Evolutionary conservation across 345 rosid species (phyloP), one percentile per base, ranked within the genome.

Genomic region (Ceriops zippeliana): DNA sequence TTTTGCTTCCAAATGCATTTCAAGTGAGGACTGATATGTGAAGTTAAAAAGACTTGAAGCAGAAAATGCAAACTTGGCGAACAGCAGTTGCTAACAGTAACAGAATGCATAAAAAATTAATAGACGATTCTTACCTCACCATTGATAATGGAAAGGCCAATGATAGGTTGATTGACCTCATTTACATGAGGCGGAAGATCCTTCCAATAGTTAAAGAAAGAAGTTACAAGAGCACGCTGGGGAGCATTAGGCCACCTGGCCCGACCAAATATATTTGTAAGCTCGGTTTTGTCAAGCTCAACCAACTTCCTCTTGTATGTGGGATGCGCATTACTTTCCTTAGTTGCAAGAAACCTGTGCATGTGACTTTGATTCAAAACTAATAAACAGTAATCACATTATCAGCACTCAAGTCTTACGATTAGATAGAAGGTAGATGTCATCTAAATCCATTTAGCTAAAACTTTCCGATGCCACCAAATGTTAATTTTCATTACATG

Each of bases 201-300:
- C 75, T 78, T 90, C 92, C 91, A 88, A 61, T 87, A 87, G 62
- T 65, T 73, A 53, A 86, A 83, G 76, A 90, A 90, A 5, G 89
- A 89, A 6, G 96, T 92, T 34, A 73, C 67, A 37, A 92, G 85
- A 77, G 77, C 89, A 52, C 98, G 89, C 0, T 90, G 88, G 0
- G 98, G 96, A 22, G 98, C 98, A 74, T 72, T 73, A 49, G 96
- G 98, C 92, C 92, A 92, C 81, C 96, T 74, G 15, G 91, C 96
- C 64, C 98, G 72, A 52, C 98, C 98, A 61, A 86, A 92, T 16
- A 92, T 62, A 72, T 86, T 76, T 42, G 98, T 90, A 73, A 87
- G 83, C 70, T 84, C 90, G 0, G 98, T 90, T 73, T 86, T 74
- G 58, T 86, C 84, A 15, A 80, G 75, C 66, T 92, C 91, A 32